These are phyloP conservation scores for Cyclotella baltica DNA, from an alignment of 108 stramenopile species.

Conservation along the genomic window DNA sequence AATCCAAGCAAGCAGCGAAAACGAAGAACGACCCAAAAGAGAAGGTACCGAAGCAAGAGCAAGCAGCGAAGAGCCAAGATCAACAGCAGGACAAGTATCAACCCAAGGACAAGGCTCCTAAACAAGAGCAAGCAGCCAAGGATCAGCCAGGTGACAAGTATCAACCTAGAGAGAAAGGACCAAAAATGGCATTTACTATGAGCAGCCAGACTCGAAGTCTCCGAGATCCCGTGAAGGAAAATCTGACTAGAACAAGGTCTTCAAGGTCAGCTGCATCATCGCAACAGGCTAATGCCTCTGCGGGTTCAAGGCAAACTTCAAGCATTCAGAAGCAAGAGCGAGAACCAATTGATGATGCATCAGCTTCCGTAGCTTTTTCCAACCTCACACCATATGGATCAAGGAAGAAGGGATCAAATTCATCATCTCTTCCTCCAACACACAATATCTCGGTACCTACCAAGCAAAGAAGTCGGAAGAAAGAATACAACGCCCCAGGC, in stretches of 20 bases:
- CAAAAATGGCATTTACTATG: no score
- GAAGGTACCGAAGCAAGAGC: background rate
- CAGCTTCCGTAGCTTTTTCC: background rate
- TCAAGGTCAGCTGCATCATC: no score
- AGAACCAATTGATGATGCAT: background rate
- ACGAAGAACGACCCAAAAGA: background rate
- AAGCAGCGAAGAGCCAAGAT: background rate
- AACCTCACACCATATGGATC: background rate
- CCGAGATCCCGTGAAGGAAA: no score
- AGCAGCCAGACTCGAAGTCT: no score
- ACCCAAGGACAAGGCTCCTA: background rate
- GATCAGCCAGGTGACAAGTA: no score
- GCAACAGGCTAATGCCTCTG: no score
- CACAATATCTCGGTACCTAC: background rate
- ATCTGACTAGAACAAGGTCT: no score
- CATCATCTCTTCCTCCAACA: no score
- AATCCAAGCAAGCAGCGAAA: background rate
- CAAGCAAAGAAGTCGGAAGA: background rate
- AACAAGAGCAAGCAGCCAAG: no score
- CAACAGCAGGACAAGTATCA: background rate
- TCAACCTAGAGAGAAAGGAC: no score
- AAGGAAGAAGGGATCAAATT: no score
- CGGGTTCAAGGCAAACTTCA: no score
- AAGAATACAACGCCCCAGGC: background rate
- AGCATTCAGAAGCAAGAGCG: conserved; percentile 1